Evolutionary conservation across 345 rosid species (phyloP).

Genomic region (Aegle marmelos): DNA sequence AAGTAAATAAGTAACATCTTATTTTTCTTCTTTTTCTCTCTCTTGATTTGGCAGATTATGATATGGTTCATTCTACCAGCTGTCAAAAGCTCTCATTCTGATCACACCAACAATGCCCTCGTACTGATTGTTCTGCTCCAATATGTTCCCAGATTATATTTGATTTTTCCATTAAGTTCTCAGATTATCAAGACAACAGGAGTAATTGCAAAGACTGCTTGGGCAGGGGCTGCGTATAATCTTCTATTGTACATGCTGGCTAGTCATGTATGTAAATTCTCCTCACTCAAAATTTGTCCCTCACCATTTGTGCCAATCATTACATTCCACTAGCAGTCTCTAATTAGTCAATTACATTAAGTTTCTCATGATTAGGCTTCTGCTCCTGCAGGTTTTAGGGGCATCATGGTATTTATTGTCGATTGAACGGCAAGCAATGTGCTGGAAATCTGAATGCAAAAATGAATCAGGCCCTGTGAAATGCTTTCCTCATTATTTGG

Average conservation of each 20-base stretch:
- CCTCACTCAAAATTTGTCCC: neutral
- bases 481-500: conserved; percentile 52
- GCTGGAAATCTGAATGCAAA: conserved; percentile 74
- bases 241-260: conserved; percentile 81
- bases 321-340: neutral
- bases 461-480: conserved; percentile 31
- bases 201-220: conserved; percentile 81
- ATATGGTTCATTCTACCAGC: conserved; percentile 79
- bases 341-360: neutral
- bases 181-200: conserved; percentile 70
- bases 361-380: neutral
- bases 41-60: conserved; percentile 54
- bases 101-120: conserved; percentile 71
- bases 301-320: neutral
- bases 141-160: conserved; percentile 66
- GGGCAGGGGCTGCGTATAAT: conserved; percentile 97
- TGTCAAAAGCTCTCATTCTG: conserved; percentile 55
- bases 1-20: neutral
- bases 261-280: conserved; percentile 65
- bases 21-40: neutral
- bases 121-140: conserved; percentile 79
- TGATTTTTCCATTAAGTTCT: conserved; percentile 73
- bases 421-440: conserved; percentile 64
- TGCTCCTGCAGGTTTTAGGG: conserved; percentile 60
- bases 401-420: conserved; percentile 88